Percentiles rank a stretch among this genome's conserved stretches.
These are phyloP conservation scores for Curvularia verruculosa DNA, from an alignment of 2,329 filamentous ascomycete genomes.

Conservation along the genomic window DNA sequence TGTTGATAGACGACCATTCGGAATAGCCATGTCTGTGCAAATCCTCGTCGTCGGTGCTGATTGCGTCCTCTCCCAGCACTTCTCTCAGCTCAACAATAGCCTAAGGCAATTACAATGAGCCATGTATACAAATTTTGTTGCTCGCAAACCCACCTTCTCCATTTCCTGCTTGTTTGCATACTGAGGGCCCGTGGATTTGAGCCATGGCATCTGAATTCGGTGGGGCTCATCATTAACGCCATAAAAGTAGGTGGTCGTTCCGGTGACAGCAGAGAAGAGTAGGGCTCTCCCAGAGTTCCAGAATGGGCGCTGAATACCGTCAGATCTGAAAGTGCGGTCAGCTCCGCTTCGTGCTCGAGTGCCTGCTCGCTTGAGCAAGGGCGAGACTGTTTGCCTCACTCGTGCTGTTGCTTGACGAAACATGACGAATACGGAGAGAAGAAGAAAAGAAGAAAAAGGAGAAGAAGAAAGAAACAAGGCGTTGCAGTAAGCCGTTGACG, in stretches of 20 bases:
- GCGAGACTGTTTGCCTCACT: conserved; percentile 37
- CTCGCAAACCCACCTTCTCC: conserved; percentile 52
- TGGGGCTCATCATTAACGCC: conserved; percentile 53
- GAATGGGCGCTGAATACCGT: conserved; percentile 41
- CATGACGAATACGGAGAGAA: conserved; percentile 30
- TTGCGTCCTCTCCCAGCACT: conserved; percentile 62
- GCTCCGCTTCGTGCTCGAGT: conserved; percentile 35
- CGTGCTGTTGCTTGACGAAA: conserved; percentile 41
- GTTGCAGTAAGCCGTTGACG: conserved; percentile 22
- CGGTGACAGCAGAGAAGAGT: conserved; percentile 57
- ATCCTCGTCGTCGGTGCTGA: conserved; percentile 69
- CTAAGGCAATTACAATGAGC: conserved; percentile 39
- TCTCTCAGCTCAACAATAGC: conserved; percentile 62
- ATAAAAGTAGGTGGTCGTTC: conserved; percentile 59
- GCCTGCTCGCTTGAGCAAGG: conserved; percentile 37
- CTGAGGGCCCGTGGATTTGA: conserved; percentile 36
- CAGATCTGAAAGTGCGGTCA: conserved; percentile 30
- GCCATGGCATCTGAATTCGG: conserved; percentile 36
- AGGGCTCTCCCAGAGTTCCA: conserved; percentile 58
- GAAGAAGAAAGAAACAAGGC: conserved; percentile 1
- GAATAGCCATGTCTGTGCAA: conserved; percentile 70
- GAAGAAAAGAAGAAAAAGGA: conserved; percentile 20
- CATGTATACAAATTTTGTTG: background rate
- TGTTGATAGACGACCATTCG: conserved; percentile 73
- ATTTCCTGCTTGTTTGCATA: conserved; percentile 60